Evolutionary conservation across 2,329 filamentous ascomycete genomes (phyloP).

Genomic region (Talaromyces sp.): DNA sequence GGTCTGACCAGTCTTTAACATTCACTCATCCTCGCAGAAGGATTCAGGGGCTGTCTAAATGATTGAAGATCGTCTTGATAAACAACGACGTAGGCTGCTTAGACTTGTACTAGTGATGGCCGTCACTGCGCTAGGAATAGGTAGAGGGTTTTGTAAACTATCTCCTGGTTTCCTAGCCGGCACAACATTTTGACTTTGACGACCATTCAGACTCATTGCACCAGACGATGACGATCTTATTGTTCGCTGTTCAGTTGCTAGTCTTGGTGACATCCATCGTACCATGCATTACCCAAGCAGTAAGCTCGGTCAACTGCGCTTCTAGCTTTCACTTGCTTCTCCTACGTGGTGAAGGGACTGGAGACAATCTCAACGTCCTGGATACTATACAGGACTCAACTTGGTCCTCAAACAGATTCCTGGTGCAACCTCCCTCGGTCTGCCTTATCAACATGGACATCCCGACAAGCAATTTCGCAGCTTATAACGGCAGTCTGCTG

Average conservation of each 20-base stretch:
- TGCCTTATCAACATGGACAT: conserved; percentile 21
- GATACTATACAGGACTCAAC: conserved; percentile 20
- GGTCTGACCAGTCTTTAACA: too few species aligned
- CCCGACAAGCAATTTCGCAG: conserved; percentile 17
- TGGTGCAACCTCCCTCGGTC: conserved; percentile 19
- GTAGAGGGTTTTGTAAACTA: too few species aligned
- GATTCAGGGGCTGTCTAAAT: too few species aligned
- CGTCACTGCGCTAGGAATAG: too few species aligned
- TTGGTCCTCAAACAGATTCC: conserved; percentile 21
- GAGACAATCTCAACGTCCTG: conserved; percentile 23
- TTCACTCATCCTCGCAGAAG: too few species aligned
- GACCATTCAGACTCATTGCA: neutral
- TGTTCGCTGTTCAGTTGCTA: too few species aligned
- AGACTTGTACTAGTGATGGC: too few species aligned
- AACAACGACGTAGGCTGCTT: too few species aligned
- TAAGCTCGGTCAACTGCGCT: conserved; percentile 17
- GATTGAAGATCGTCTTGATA: too few species aligned
- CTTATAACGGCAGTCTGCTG: conserved; percentile 16
- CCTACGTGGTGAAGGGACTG: conserved; percentile 20
- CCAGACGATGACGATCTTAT: neutral
- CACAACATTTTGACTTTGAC: neutral
- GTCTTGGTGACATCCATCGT: neutral
- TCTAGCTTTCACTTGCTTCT: conserved; percentile 22
- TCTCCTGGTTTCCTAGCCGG: too few species aligned
- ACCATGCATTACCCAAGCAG: conserved; percentile 11